These are phyloP conservation scores for Arxiozyma heterogenica DNA, from an alignment of 1,139 yeast genomes.

Conservation along the genomic window DNA sequence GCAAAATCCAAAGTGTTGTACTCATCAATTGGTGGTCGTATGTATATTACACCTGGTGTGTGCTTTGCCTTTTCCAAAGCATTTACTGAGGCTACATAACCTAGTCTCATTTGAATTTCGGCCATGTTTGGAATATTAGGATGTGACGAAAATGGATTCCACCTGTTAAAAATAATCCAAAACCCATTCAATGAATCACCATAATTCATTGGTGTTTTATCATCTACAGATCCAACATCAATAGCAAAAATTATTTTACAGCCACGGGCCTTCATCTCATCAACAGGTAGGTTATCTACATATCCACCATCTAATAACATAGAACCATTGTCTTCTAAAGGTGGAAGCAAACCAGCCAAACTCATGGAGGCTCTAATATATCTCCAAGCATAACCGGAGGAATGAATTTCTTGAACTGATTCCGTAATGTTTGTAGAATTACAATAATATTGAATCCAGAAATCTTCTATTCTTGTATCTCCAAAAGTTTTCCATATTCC, in stretches of 20 bases:
- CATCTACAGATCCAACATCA: slow-evolving; percentile 96
- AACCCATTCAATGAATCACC: slow-evolving; percentile 91
- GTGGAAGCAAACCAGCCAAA: slow-evolving; percentile 86
- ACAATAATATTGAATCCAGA: slow-evolving; percentile 83
- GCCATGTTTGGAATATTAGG: slow-evolving; percentile 92
- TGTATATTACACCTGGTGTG: slow-evolving; percentile 79
- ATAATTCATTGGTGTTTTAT: slow-evolving; percentile 78
- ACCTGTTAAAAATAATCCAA: slow-evolving; percentile 81
- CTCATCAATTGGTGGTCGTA: slow-evolving; percentile 88
- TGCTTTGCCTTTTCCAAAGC: slow-evolving; percentile 81
- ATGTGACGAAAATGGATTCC: slow-evolving; percentile 82
- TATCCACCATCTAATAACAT: slow-evolving; percentile 96
- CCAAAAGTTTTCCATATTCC: slow-evolving; percentile 97
- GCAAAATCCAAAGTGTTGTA: slow-evolving; percentile 90
- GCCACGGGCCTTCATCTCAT: slow-evolving; percentile 83
- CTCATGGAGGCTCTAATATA: slow-evolving; percentile 96
- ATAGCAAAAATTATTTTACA: slow-evolving; percentile 85
- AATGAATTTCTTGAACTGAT: slow-evolving; percentile 90
- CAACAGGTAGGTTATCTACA: slow-evolving; percentile 84
- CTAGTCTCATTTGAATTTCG: slow-evolving; percentile 86
- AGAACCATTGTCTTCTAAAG: slow-evolving; percentile 77
- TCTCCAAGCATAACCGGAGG: slow-evolving; percentile 90
- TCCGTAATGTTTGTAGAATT: slow-evolving; percentile 95
- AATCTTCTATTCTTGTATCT: slow-evolving; percentile 85
- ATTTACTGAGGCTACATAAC: slow-evolving; percentile 91